Evolutionary conservation across 129 eudicot species (phyloP).

Genomic region (Saposhnikovia divaricata): DNA sequence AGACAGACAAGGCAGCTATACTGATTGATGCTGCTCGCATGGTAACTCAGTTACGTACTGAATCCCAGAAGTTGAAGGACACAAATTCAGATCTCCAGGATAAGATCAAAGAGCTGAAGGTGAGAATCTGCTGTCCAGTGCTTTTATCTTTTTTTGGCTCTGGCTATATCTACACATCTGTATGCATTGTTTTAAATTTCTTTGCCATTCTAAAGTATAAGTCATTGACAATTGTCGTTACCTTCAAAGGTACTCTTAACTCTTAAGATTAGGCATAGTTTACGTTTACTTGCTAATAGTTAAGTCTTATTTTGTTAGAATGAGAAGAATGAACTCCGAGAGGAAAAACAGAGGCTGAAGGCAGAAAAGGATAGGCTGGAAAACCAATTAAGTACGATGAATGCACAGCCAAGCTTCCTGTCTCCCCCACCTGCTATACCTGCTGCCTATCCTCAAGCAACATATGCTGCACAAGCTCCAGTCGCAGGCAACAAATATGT

Average conservation of each 20-base stretch:
- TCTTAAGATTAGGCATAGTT: background rate
- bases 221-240: background rate
- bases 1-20: slow-evolving; percentile 72
- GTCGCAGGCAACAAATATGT: slow-evolving; percentile 56
- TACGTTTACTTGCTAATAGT: background rate
- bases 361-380: slow-evolving; percentile 76
- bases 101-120: slow-evolving; percentile 76
- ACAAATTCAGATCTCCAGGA: slow-evolving; percentile 61
- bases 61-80: slow-evolving; percentile 75
- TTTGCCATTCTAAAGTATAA: background rate
- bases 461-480: slow-evolving; percentile 47
- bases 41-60: slow-evolving; percentile 64
- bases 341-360: slow-evolving; percentile 83
- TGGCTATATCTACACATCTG: background rate
- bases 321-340: slow-evolving; percentile 83
- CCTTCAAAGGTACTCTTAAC: background rate
- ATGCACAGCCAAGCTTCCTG: slow-evolving; percentile 52
- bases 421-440: slow-evolving; percentile 63
- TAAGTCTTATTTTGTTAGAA: slow-evolving; percentile 22
- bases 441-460: slow-evolving; percentile 24
- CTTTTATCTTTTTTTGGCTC: background rate
- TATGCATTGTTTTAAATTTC: background rate
- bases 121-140: background rate
- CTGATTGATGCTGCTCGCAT: slow-evolving; percentile 72
- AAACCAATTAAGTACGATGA: slow-evolving; percentile 51